These are phyloP conservation scores for Mercurialis annua DNA, from an alignment of 345 rosid species.

Conservation along the genomic window DNA sequence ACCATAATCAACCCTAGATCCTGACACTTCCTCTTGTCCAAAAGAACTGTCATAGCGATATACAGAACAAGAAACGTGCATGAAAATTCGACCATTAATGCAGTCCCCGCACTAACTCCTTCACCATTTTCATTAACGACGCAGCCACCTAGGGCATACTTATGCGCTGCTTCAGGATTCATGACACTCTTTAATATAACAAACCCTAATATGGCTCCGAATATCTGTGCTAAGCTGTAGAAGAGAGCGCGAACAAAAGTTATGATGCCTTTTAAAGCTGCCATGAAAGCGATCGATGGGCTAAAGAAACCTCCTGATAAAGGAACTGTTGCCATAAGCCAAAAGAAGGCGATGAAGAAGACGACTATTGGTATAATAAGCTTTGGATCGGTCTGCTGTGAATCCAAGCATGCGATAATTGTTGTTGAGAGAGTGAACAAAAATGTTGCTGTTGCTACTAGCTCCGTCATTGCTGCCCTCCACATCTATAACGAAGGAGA, in stretches of 20 bases:
- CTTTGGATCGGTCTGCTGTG: conserved; percentile 4
- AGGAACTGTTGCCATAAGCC: conserved; percentile 35
- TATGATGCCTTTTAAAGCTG: conserved; percentile 38
- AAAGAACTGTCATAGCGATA: conserved; percentile 37
- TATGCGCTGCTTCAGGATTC: conserved; percentile 16
- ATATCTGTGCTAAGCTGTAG: conserved; percentile 42
- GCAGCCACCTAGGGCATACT: conserved; percentile 45
- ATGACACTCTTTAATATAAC: conserved; percentile 30
- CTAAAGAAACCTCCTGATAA: conserved; percentile 45
- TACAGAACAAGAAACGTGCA: conserved; percentile 44
- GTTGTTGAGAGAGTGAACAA: conserved; percentile 34
- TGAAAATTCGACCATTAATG: conserved; percentile 35
- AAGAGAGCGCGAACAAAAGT: conserved; percentile 32
- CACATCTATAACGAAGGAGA: conserved; percentile 36
- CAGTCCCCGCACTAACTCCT: conserved; percentile 24
- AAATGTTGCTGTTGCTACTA: conserved; percentile 42
- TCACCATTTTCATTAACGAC: conserved; percentile 21
- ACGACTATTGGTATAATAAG: conserved; percentile 37
- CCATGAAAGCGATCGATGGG: conserved; percentile 37
- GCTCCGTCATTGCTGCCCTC: conserved; percentile 39
- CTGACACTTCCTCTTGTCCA: conserved; percentile 32
- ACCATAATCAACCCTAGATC: conserved; percentile 33
- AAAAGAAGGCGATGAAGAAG: conserved; percentile 22
- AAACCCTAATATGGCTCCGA: conserved; percentile 30
- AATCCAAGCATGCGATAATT: conserved; percentile 14